Percentiles rank a stretch among this genome's conserved stretches.
Conservation (phyloP, 2,329 filamentous ascomycete species). For the Tolypocladium paradoxum region DNA sequence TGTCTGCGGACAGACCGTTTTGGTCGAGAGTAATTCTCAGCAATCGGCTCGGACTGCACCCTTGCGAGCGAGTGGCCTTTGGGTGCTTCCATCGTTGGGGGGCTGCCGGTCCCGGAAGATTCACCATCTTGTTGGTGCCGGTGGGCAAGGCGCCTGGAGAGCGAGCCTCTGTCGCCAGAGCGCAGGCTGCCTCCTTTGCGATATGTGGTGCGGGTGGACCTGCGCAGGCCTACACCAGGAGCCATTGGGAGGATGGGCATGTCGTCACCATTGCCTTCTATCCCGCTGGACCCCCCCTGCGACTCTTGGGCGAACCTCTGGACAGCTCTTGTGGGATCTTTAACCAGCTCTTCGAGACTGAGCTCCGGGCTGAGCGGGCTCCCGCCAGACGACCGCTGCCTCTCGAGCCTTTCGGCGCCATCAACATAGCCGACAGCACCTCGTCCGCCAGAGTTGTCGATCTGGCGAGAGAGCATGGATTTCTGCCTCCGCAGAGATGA, state of each 20-base stretch:
- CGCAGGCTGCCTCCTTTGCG: slow-evolving; percentile 74
- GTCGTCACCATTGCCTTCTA: slow-evolving; percentile 49
- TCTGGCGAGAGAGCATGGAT: slow-evolving; percentile 88
- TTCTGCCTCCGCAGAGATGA: slow-evolving; percentile 71
- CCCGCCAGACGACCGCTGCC: slow-evolving; percentile 54
- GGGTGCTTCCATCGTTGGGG: slow-evolving; percentile 32
- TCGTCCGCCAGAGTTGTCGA: slow-evolving; percentile 58
- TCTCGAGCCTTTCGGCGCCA: slow-evolving; percentile 68
- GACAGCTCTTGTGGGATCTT: slow-evolving; percentile 63
- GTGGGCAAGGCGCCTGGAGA: slow-evolving; percentile 59
- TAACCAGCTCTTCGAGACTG: slow-evolving; percentile 72
- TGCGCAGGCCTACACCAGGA: slow-evolving; percentile 67
- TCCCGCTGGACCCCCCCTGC: slow-evolving; percentile 30
- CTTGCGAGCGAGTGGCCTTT: slow-evolving; percentile 44
- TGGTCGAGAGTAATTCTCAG: slow-evolving; percentile 54
- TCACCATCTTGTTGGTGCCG: slow-evolving; percentile 50
- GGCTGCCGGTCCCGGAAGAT: slow-evolving; percentile 10
- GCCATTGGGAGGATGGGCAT: slow-evolving; percentile 76
- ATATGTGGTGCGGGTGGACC: slow-evolving; percentile 88
- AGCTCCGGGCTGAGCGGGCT: slow-evolving; percentile 44
- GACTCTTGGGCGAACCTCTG: slow-evolving; percentile 54
- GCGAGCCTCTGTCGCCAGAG: slow-evolving; percentile 63
- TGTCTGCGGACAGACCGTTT: slow-evolving; percentile 32
- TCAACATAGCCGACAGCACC: slow-evolving; percentile 61
- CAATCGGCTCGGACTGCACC: slow-evolving; percentile 59